Base-by-base conservation (phyloP, 345 rosid genomes). In the Gossypium longicalyx region DNA sequence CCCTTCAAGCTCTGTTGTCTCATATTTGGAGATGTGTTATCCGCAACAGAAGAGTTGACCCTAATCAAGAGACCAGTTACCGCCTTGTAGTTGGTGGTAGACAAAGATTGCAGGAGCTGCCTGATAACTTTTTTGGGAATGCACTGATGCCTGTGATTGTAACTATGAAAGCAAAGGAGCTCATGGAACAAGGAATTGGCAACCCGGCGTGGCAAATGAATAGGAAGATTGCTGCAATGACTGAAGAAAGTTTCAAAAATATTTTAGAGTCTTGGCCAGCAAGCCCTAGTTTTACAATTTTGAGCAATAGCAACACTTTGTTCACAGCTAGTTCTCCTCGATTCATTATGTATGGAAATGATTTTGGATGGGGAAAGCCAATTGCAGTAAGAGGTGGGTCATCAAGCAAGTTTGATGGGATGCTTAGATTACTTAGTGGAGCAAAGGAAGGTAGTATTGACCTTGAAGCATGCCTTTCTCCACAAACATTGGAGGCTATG, bases 291-390 rank as follows among this genome's bases (percentile, higher is more conserved):
- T 4, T 45, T 3, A 0, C 9, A 2, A 52, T 51, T 34, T 10
- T 29, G 43, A 57, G n/a, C 0, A 3, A 19, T 1, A 34, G 2
- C 0, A 52, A 65, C 25, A 47, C 22, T 15, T 0, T 74, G 41
- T 1, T 0, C 43, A 19, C 51, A 0, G 68, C 79, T 23, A 74
- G 90, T 62, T 86, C 90, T 0, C 89, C 90, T 0, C n/a, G 90
- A 38, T 85, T 82, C 66, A 25, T 81, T 44, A 80, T 84, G 22
- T 86, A 80, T 2, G 83, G 79, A 0, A 82, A 73, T 12, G 83
- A 83, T 29, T 82, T 87, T 9, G 90, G 90, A 20, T 87, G 74
- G 83, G 88, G 81, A 74, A 80, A 27, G 43, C 84, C 83, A 1
- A 59, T 80, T 12, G 83, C 86, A 0, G 78, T 74, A 10, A 71